phyloP scores from a whole-genome alignment of 192 early-diverging fungal genomes.

The Paraglomus occultum region DNA sequence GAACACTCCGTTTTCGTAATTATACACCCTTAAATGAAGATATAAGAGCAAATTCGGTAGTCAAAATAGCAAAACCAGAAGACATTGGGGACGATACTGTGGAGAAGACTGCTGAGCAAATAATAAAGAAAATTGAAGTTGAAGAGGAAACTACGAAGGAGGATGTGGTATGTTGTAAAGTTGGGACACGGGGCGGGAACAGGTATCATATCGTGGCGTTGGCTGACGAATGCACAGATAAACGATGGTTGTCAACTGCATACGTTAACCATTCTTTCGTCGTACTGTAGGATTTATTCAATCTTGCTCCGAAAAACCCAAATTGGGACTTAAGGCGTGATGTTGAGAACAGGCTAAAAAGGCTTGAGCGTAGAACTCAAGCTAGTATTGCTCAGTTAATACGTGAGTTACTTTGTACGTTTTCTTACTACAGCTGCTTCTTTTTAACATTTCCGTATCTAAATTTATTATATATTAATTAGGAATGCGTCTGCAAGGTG shows the following conservation, averaged over 20 bases:
- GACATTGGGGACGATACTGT: conserved; percentile 50
- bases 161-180: conserved; percentile 58
- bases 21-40: conserved; percentile 51
- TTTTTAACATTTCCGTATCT: neutral
- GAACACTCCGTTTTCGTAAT: conserved; percentile 47
- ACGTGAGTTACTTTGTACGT: conserved; percentile 43
- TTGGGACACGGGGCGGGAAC: conserved; percentile 11
- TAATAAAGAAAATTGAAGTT: conserved; percentile 49
- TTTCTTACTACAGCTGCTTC: neutral
- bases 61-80: conserved; percentile 43
- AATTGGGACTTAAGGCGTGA: conserved; percentile 93
- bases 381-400: conserved; percentile 75
- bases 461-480: neutral
- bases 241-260: neutral
- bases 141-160: conserved; percentile 56
- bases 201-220: conserved; percentile 2
- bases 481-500: conserved; percentile 34
- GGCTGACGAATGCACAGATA: neutral
- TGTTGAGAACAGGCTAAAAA: conserved; percentile 72
- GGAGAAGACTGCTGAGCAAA: conserved; percentile 51
- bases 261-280: neutral
- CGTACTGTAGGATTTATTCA: conserved; percentile 63
- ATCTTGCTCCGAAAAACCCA: conserved; percentile 80
- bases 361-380: conserved; percentile 69
- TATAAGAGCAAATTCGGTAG: conserved; percentile 42